Conservation (phyloP, 306 rosid species). For the Myrica gale region DNA sequence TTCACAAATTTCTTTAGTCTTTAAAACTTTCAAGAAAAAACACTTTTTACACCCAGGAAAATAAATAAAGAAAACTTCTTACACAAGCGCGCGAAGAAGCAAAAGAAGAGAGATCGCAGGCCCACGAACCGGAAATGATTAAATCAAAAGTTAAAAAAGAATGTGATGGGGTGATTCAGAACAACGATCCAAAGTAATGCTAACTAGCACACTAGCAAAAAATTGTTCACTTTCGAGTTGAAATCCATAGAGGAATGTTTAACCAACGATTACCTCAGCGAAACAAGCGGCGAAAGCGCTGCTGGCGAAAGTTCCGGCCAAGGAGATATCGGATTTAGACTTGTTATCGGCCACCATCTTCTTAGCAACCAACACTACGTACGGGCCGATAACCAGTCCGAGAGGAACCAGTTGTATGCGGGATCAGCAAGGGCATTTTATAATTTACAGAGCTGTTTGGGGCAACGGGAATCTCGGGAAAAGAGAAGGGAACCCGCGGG, state of each 20-base stretch:
- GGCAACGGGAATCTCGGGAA: slow-evolving; percentile 26
- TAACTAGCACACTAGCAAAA: not conserved
- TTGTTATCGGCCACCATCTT: slow-evolving; percentile 61
- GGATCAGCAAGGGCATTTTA: too few species aligned
- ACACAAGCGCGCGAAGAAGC: not conserved
- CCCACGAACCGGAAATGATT: not conserved
- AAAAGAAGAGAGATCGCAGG: not conserved
- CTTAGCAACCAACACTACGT: not conserved
- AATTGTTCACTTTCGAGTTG: not conserved
- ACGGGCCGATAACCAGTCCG: not conserved
- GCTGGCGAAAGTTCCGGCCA: slow-evolving; percentile 61
- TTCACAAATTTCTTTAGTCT: not conserved
- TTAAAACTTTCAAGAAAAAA: not conserved
- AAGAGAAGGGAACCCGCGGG: not conserved
- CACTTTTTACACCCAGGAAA: not conserved
- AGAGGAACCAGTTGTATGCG: not conserved
- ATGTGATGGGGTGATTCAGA: too few species aligned
- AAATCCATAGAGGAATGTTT: not conserved
- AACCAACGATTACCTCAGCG: slow-evolving; percentile 54
- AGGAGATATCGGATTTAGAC: slow-evolving; percentile 62
- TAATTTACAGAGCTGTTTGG: not conserved
- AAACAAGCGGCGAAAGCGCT: slow-evolving; percentile 78
- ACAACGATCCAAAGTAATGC: not conserved
- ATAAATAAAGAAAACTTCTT: not conserved
- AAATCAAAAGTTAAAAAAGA: not conserved